phyloP scores from a whole-genome alignment of 208 protist species.

The Crithidia brevicula region DNA sequence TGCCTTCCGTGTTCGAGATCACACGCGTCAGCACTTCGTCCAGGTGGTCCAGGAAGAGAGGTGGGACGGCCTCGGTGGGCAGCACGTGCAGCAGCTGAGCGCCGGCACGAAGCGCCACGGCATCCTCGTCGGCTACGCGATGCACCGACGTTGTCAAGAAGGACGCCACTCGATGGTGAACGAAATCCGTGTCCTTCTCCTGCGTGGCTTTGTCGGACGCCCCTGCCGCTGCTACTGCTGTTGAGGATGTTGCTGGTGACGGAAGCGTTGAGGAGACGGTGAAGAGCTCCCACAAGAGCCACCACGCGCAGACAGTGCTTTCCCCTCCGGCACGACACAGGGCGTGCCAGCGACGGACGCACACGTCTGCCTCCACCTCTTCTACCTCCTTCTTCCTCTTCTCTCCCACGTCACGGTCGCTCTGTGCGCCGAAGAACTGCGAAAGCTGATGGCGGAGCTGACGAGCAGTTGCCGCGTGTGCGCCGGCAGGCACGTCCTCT shows the following conservation, averaged over 20 bases:
- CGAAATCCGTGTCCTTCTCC: too few relatives aligned
- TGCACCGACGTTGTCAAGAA: too few relatives aligned
- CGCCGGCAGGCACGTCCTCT: not conserved
- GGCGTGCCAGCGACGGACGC: not conserved
- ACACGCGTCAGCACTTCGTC: not conserved
- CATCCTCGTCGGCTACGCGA: not conserved
- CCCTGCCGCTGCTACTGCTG: not conserved
- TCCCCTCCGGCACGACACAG: not conserved
- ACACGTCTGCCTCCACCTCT: not conserved
- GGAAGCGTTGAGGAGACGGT: not conserved
- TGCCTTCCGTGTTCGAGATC: too few relatives aligned
- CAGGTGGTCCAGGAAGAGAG: constrained; percentile 19
- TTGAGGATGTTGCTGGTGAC: not conserved
- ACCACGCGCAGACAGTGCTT: constrained; percentile 16
- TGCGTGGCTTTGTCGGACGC: too few relatives aligned
- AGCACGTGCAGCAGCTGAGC: constrained; percentile 5
- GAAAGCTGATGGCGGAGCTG: not conserved
- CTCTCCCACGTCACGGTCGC: too few relatives aligned
- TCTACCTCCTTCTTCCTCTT: not conserved
- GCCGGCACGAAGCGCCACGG: constrained; percentile 10
- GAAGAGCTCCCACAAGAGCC: constrained; percentile 35
- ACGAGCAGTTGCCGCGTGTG: not conserved
- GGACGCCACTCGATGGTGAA: too few relatives aligned
- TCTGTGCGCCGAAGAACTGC: not conserved
- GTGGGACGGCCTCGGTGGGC: constrained; percentile 12